Evolutionary conservation across 345 rosid species (phyloP).

Genomic region (Eucalyptus microcorys): DNA sequence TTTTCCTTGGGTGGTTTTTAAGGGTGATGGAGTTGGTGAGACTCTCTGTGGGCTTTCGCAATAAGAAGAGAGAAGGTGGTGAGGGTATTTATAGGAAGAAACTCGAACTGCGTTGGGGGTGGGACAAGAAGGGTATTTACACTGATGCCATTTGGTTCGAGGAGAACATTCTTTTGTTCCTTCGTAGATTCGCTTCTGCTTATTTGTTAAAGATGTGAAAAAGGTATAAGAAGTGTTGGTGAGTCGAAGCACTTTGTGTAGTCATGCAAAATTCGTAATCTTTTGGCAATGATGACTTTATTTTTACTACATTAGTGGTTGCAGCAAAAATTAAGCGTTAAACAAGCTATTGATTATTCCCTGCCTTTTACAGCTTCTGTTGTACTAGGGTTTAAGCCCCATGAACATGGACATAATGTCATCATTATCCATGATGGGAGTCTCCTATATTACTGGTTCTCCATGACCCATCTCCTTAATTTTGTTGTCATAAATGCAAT

Average conservation of each 20-base stretch:
- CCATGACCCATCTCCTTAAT: background rate
- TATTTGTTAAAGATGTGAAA: background rate
- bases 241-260: background rate
- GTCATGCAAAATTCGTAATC: background rate
- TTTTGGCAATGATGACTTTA: background rate
- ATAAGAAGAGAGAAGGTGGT: background rate
- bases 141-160: background rate
- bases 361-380: background rate
- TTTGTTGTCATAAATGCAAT: background rate
- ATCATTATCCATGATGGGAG: background rate
- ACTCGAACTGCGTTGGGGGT: background rate
- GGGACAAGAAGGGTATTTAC: background rate
- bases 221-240: background rate
- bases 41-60: background rate
- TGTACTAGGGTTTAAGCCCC: background rate
- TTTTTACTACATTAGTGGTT: background rate
- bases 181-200: background rate
- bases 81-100: background rate
- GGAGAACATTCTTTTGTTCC: background rate
- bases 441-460: background rate
- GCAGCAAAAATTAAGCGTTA: background rate
- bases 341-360: background rate
- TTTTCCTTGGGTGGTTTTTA: background rate
- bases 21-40: background rate
- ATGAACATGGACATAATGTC: background rate